Percentiles rank a stretch among this genome's conserved stretches.
phyloP scores from a whole-genome alignment of 2,329 filamentous ascomycete genomes.

The Sordariomycetes sp. region DNA sequence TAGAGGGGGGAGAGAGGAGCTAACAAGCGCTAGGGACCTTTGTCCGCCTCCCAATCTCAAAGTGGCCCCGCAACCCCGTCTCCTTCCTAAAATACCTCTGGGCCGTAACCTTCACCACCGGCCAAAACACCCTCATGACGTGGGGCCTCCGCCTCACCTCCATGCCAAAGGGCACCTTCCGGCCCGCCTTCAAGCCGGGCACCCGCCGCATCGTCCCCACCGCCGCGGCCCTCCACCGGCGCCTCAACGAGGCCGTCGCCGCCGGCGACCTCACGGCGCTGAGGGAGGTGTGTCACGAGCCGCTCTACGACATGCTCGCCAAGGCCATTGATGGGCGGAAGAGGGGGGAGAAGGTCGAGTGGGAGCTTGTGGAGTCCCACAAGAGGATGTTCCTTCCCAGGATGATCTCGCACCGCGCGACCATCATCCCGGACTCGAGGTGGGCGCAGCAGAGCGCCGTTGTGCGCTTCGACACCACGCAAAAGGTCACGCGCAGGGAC shows the following conservation, averaged over 20 bases:
- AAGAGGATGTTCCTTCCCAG: slow-evolving; percentile 25
- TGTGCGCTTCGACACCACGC: slow-evolving; percentile 44
- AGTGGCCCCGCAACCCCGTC: slow-evolving; percentile 15
- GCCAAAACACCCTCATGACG: slow-evolving; percentile 18
- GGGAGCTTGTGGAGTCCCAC: slow-evolving; percentile 42
- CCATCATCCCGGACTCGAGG: slow-evolving; percentile 18
- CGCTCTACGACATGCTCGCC: slow-evolving; percentile 36
- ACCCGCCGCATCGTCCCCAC: slow-evolving; percentile 30
- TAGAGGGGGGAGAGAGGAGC: not conserved
- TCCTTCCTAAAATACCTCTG: slow-evolving; percentile 21
- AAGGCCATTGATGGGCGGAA: slow-evolving; percentile 36
- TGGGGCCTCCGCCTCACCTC: slow-evolving; percentile 27
- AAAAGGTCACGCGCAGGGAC: slow-evolving; percentile 33
- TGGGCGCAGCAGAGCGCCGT: slow-evolving; percentile 35
- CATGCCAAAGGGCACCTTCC: slow-evolving; percentile 26
- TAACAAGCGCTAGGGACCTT: slow-evolving; percentile 27
- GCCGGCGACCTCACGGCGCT: slow-evolving; percentile 38
- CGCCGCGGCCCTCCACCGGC: slow-evolving; percentile 44
- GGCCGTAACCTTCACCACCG: slow-evolving; percentile 12
- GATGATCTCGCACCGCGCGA: slow-evolving; percentile 39
- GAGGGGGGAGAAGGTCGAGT: slow-evolving; percentile 27
- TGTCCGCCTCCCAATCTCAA: slow-evolving; percentile 24
- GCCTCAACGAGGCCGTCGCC: slow-evolving; percentile 50
- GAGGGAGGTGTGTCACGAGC: slow-evolving; percentile 36
- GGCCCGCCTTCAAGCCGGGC: slow-evolving; percentile 27